Evolutionary conservation across 2,329 filamentous ascomycete species (phyloP).

Genomic region (Akanthomyces uredinophilus): DNA sequence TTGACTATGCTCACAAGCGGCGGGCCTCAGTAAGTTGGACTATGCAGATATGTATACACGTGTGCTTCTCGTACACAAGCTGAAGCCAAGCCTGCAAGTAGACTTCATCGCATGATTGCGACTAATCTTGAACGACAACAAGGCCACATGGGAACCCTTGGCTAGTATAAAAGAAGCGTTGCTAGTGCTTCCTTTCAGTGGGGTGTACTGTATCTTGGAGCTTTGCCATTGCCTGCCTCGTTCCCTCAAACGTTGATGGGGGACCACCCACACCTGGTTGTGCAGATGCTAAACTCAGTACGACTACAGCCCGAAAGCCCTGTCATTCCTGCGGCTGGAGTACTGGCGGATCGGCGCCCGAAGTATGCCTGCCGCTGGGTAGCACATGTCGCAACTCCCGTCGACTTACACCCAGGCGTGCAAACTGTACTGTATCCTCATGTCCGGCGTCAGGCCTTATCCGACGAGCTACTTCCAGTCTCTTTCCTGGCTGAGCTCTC

Average conservation of each 20-base stretch:
- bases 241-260: background rate
- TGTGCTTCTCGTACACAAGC: background rate
- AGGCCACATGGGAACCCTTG: conserved; percentile 1
- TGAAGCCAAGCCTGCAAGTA: background rate
- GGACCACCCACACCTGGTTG: background rate
- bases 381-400: background rate
- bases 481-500: background rate
- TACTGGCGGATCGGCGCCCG: background rate
- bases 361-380: background rate
- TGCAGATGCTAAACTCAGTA: background rate
- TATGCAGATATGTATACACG: too few species aligned
- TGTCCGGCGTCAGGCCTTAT: background rate
- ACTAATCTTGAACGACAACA: background rate
- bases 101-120: background rate
- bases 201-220: background rate
- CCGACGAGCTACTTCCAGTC: background rate
- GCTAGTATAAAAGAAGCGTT: background rate
- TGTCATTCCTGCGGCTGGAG: background rate
- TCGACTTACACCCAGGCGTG: background rate
- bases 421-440: background rate
- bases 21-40: background rate
- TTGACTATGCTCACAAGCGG: background rate
- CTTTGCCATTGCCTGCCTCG: background rate
- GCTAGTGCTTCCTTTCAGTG: background rate
- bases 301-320: background rate